Percentiles rank a stretch among this genome's conserved stretches.
Conservation (phyloP, 1,139 yeast genomes). For the Sugiyamaella sp. region DNA sequence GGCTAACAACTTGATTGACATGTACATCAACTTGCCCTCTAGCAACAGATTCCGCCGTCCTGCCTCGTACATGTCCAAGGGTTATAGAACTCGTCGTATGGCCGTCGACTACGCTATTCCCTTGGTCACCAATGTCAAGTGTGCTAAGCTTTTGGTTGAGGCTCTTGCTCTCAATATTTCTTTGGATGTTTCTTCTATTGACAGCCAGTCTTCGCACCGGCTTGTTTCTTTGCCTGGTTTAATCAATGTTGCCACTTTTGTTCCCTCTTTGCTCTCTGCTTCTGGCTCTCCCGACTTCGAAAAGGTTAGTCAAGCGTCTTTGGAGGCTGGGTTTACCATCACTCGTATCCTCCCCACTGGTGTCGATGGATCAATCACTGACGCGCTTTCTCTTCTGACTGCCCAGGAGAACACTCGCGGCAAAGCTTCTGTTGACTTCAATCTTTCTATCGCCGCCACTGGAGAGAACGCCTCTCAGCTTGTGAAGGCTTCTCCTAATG, state of each 20-base stretch:
- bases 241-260: slow-evolving; percentile 77
- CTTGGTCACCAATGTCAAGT: slow-evolving; percentile 94
- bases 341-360: slow-evolving; percentile 79
- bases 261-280: slow-evolving; percentile 61
- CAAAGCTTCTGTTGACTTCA: slow-evolving; percentile 75
- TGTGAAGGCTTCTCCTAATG: slow-evolving; percentile 63
- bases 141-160: slow-evolving; percentile 94
- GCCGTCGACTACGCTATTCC: slow-evolving; percentile 99
- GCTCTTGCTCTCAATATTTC: slow-evolving; percentile 74
- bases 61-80: slow-evolving; percentile 95
- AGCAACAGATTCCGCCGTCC: slow-evolving; percentile 98
- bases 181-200: slow-evolving; percentile 73
- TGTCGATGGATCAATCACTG: slow-evolving; percentile 63
- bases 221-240: slow-evolving; percentile 86
- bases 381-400: slow-evolving; percentile 62
- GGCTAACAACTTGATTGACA: slow-evolving; percentile 94
- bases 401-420: slow-evolving; percentile 54
- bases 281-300: slow-evolving; percentile 57
- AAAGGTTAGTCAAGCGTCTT: slow-evolving; percentile 67
- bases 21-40: slow-evolving; percentile 96
- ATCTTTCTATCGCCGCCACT: slow-evolving; percentile 82
- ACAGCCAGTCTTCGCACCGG: slow-evolving; percentile 88
- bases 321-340: slow-evolving; percentile 89
- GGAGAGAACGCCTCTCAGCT: slow-evolving; percentile 66
- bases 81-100: slow-evolving; percentile 99